Evolutionary conservation across 139 green algal species (phyloP), one percentile per base, ranked within the genome.

Genomic region (Volvox reticuliferus): DNA sequence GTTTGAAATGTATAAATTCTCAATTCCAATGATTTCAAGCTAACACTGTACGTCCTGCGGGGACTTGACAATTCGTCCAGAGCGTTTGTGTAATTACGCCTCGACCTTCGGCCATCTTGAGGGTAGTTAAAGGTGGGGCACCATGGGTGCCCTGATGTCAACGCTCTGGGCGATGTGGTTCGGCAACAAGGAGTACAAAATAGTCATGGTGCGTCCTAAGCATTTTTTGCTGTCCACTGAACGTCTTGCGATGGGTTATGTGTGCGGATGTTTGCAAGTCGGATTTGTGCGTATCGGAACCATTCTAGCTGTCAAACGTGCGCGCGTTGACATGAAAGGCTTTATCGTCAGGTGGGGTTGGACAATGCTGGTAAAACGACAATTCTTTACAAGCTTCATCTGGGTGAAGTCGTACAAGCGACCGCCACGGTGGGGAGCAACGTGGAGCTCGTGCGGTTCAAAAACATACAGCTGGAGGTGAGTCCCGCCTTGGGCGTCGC

Each of bases 331-430:
- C 65, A 16, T 73, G 65, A 73, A 12, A 73, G 20, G 71, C 50
- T 44, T 17, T n/a, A 28, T 73, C 21, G 50, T 32, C 88, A 96
- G 94, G 96, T 98, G 69, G 98, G 98, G 3, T 90, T 99, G 71
- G 98, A 99, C 91, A 98, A 98, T 85, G 98, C 98, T 5, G 98
- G 98, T 20, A 99, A 99, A 92, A 99, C 98, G 12, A 99, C 98
- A 12, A 97, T 96, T 6, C 91, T 99, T 77, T 99, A 99, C 93
- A 97, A 97, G 69, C 93, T 99, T 68, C 94, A 97, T 79, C 88
- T 99, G 30, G 97, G 97, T 0, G 95, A 99, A 88, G 94, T 96
- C 0, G 96, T 99, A 44, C 90, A 94, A 2, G 98, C 97, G 0
- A 95, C 96, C 12, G 97, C 98, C 3, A 99, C 98, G 0, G 93